These are phyloP conservation scores for Amanita pallidorosea DNA, from an alignment of 768 basidiomycete genomes.

Conservation along the genomic window DNA sequence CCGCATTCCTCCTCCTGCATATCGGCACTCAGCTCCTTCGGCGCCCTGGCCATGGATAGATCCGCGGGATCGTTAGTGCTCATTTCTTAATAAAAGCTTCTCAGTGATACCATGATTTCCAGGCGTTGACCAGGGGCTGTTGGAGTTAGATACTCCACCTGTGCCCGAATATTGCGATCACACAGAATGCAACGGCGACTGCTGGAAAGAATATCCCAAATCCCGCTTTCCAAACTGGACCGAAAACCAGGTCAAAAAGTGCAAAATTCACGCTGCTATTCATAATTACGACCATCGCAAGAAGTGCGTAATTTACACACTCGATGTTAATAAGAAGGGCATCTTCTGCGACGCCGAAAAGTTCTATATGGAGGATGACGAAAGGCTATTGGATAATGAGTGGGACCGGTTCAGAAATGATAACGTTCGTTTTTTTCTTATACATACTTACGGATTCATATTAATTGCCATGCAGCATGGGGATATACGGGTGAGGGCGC, in stretches of 20 bases:
- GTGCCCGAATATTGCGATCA: constrained; percentile 28
- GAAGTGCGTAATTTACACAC: constrained; percentile 24
- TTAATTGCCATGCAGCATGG: constrained; percentile 8
- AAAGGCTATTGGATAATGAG: constrained; percentile 11
- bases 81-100: background rate
- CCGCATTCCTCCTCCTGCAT: constrained; percentile 23
- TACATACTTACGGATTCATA: background rate
- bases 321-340: constrained; percentile 29
- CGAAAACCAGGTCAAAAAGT: constrained; percentile 27
- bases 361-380: constrained; percentile 9
- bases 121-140: constrained; percentile 22
- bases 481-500: constrained; percentile 33
- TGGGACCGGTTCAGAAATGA: constrained; percentile 24
- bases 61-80: constrained; percentile 22
- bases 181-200: constrained; percentile 19
- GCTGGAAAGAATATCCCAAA: constrained; percentile 32
- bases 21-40: constrained; percentile 36
- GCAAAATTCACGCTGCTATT: constrained; percentile 27
- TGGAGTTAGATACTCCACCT: constrained; percentile 22
- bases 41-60: constrained; percentile 39
- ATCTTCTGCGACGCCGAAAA: constrained; percentile 18
- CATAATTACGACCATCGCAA: constrained; percentile 15
- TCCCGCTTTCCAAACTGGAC: constrained; percentile 52
- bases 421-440: constrained; percentile 19
- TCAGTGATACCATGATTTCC: background rate